Conservation (phyloP, 805 yeast species). For the Candida sphagnicola region DNA sequence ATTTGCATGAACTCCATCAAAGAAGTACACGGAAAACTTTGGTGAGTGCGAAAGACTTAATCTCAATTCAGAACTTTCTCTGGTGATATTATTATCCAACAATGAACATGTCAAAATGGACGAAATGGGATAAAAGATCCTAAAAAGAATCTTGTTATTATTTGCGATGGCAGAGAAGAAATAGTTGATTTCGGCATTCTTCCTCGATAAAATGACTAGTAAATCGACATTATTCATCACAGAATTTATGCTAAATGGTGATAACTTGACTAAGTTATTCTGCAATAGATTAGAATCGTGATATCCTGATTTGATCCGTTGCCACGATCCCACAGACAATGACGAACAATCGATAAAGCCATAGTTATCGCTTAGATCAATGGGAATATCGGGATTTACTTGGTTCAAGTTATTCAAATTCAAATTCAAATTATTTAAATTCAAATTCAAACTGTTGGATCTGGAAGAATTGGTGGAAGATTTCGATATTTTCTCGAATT, state of each 20-base stretch:
- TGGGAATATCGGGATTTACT: constrained; percentile 31
- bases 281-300: constrained; percentile 37
- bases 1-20: constrained; percentile 49
- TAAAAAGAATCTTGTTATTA: constrained; percentile 61
- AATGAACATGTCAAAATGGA: constrained; percentile 59
- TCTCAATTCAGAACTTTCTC: constrained; percentile 44
- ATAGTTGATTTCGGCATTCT: constrained; percentile 69
- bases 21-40: constrained; percentile 72
- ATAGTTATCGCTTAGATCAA: constrained; percentile 58
- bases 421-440: constrained; percentile 3
- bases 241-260: constrained; percentile 61
- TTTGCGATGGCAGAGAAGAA: constrained; percentile 73
- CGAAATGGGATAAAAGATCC: constrained; percentile 67
- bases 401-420: background rate
- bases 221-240: constrained; percentile 69
- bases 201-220: constrained; percentile 64
- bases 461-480: constrained; percentile 16
- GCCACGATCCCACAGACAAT: constrained; percentile 78
- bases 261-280: constrained; percentile 51
- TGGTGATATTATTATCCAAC: constrained; percentile 40
- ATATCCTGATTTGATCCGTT: constrained; percentile 65
- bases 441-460: constrained; percentile 14
- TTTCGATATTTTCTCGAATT: constrained; percentile 49
- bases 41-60: constrained; percentile 58
- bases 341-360: constrained; percentile 65